Conservation (phyloP, 2,329 filamentous ascomycete genomes). For the Alternaria sp. region DNA sequence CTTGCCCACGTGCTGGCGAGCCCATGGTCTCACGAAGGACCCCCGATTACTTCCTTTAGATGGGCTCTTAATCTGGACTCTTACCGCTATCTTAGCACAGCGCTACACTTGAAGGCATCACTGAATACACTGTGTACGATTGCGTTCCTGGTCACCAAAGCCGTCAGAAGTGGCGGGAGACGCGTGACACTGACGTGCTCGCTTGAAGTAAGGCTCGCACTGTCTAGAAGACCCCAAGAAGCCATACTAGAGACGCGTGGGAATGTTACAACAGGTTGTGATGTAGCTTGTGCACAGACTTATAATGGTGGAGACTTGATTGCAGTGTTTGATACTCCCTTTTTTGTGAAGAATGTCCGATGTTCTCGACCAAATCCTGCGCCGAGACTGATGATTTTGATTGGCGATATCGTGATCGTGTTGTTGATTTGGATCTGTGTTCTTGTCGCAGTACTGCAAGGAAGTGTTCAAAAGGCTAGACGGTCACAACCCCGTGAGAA, state of each 20-base stretch:
- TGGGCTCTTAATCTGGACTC: constrained; percentile 18
- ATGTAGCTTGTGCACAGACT: constrained; percentile 1
- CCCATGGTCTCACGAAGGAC: constrained; percentile 97
- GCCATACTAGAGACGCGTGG: constrained; percentile 14
- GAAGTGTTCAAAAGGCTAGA: background rate
- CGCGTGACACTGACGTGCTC: constrained; percentile 9
- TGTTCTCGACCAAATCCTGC: background rate
- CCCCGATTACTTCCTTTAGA: constrained; percentile 95
- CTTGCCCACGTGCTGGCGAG: constrained; percentile 94
- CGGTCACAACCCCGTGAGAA: background rate
- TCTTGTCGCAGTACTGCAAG: background rate
- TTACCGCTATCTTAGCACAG: constrained; percentile 28
- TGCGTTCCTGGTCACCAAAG: constrained; percentile 14
- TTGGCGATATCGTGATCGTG: too few relatives aligned
- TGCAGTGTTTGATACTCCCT: background rate
- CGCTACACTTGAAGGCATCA: constrained; percentile 12
- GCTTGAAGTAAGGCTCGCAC: constrained; percentile 5
- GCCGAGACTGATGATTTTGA: background rate
- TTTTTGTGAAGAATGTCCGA: background rate
- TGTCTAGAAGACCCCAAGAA: constrained; percentile 14
- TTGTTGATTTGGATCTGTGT: background rate
- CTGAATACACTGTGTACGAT: constrained; percentile 19
- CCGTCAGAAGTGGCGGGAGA: constrained; percentile 4
- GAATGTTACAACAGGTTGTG: constrained; percentile 6
- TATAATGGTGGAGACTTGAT: constrained; percentile 5